Evolutionary conservation across 2,329 filamentous ascomycete species (phyloP).

Genomic region (Fusarium papillatum): DNA sequence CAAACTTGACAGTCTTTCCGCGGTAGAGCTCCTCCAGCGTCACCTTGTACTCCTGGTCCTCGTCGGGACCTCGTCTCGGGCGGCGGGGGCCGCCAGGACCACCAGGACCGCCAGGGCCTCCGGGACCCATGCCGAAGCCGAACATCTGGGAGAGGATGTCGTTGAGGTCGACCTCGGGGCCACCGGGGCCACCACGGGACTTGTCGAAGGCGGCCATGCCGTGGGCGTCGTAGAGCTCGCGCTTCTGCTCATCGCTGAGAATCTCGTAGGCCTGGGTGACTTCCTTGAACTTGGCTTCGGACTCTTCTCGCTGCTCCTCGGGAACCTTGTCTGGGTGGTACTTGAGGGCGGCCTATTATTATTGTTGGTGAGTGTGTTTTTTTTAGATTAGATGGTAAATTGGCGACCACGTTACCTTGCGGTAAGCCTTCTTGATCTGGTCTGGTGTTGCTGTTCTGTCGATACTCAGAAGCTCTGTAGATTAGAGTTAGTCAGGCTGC

Average conservation of each 20-base stretch:
- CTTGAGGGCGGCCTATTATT: slow-evolving; percentile 80
- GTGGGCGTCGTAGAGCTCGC: slow-evolving; percentile 90
- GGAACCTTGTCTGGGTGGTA: slow-evolving; percentile 97
- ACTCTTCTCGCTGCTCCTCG: slow-evolving; percentile 85
- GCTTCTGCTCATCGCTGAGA: slow-evolving; percentile 94
- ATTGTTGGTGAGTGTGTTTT: slow-evolving; percentile 19
- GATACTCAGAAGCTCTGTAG: slow-evolving; percentile 83
- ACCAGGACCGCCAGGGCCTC: slow-evolving; percentile 57
- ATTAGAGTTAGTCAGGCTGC: slow-evolving; percentile 25
- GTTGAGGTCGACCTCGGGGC: slow-evolving; percentile 85
- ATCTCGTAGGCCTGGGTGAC: slow-evolving; percentile 98
- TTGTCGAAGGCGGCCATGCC: slow-evolving; percentile 97
- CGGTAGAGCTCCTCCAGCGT: slow-evolving; percentile 97
- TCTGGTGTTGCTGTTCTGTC: slow-evolving; percentile 78
- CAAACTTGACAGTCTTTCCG: slow-evolving; percentile 97
- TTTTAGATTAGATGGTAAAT: neutral
- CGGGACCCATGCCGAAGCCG: slow-evolving; percentile 75
- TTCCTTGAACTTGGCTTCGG: slow-evolving; percentile 93
- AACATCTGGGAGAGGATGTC: slow-evolving; percentile 97
- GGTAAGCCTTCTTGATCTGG: slow-evolving; percentile 96
- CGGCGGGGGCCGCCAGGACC: slow-evolving; percentile 68
- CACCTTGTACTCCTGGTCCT: slow-evolving; percentile 93
- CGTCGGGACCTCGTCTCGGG: slow-evolving; percentile 81
- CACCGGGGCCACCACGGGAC: slow-evolving; percentile 74
- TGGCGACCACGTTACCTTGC: slow-evolving; percentile 76